These are phyloP conservation scores for Pythium utonaiense DNA, from an alignment of 352 stramenopile genomes.

Conservation along the genomic window DNA sequence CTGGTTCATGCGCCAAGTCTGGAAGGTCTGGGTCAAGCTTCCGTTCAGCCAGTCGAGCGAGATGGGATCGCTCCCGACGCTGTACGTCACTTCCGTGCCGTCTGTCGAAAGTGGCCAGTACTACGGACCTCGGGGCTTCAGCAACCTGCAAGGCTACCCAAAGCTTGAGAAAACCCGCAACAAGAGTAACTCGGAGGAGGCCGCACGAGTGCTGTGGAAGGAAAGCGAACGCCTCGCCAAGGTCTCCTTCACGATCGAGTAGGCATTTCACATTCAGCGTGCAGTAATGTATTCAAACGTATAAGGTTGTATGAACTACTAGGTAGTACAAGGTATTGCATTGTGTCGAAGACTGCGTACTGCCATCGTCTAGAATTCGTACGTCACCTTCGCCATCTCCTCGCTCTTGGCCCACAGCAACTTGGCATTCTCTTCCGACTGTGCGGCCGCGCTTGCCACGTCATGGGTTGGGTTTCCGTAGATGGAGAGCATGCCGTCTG, in stretches of 20 bases:
- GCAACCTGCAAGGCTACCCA: slow-evolving; percentile 30
- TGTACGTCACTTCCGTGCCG: slow-evolving; percentile 36
- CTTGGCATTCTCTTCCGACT: not conserved
- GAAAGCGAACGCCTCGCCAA: not conserved
- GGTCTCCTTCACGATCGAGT: not conserved
- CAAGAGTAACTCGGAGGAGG: slow-evolving; percentile 24
- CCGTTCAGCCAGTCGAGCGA: slow-evolving; percentile 35
- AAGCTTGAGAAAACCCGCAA: slow-evolving; percentile 26
- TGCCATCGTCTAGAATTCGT: slow-evolving; percentile 16
- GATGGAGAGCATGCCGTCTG: slow-evolving; percentile 26
- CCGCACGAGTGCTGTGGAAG: not conserved
- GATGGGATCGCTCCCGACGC: slow-evolving; percentile 37
- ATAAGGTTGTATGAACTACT: not conserved
- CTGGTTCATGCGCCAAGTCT: slow-evolving; percentile 19
- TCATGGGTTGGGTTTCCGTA: slow-evolving; percentile 25
- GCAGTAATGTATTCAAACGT: not conserved
- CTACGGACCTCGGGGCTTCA: slow-evolving; percentile 31
- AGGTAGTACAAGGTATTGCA: too few species aligned
- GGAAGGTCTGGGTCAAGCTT: slow-evolving; percentile 17
- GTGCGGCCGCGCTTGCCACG: not conserved
- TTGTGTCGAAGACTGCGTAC: too few species aligned
- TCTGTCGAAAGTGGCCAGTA: slow-evolving; percentile 27
- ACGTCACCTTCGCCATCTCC: slow-evolving; percentile 9
- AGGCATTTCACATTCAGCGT: not conserved
- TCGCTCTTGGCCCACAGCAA: slow-evolving; percentile 14